phyloP scores from a whole-genome alignment of 2,329 filamentous ascomycete genomes.

The Cordyceps militaris region DNA sequence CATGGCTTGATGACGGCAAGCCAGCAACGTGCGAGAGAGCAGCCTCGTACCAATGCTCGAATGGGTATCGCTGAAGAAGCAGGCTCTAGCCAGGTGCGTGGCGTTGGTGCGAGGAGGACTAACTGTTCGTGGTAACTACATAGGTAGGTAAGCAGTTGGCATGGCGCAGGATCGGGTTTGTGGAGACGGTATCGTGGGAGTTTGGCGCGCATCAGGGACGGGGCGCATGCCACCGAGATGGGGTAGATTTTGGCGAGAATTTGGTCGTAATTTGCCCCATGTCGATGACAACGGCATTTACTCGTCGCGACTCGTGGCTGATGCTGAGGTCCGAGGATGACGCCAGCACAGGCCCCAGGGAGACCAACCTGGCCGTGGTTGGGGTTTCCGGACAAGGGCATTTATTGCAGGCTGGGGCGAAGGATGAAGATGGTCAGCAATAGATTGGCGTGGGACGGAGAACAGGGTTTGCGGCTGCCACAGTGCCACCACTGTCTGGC shows the following conservation, averaged over 20 bases:
- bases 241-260: not conserved
- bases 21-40: not conserved
- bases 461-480: not conserved
- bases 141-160: not conserved
- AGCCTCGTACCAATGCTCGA: not conserved
- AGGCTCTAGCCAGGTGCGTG: not conserved
- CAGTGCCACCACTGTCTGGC: too few relatives aligned
- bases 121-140: slow-evolving; percentile 4
- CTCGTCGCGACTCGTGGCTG: not conserved
- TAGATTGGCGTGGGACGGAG: not conserved
- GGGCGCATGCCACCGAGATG: not conserved
- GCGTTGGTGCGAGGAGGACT: not conserved
- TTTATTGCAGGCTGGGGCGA: not conserved
- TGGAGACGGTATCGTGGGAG: not conserved
- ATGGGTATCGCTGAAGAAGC: not conserved
- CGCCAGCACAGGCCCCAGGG: not conserved
- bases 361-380: not conserved
- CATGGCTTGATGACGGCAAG: not conserved
- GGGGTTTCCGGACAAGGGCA: not conserved
- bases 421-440: slow-evolving; percentile 8
- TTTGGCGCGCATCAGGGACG: not conserved
- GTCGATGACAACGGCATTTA: not conserved
- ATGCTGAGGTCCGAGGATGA: not conserved
- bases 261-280: not conserved
- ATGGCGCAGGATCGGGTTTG: slow-evolving; percentile 8